Evolutionary conservation across 495 filamentous ascomycete genomes (phyloP).

Genomic region (Hypoxylon intermedium): DNA sequence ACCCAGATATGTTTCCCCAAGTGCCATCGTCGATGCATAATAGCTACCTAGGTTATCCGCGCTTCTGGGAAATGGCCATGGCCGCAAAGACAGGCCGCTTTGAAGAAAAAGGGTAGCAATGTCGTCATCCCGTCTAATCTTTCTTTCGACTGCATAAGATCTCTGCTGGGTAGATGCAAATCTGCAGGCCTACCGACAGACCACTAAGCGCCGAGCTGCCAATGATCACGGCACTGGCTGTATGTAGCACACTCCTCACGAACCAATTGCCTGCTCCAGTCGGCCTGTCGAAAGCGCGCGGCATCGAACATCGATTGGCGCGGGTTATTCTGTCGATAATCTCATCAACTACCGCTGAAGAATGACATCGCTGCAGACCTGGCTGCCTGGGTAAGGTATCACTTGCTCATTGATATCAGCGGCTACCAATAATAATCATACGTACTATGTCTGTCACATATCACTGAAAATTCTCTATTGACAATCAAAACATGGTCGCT

Average conservation of each 20-base stretch:
- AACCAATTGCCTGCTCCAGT: slow-evolving; percentile 16
- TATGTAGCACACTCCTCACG: neutral
- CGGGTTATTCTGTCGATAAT: neutral
- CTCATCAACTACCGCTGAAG: slow-evolving; percentile 8
- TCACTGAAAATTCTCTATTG: neutral
- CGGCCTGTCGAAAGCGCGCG: slow-evolving; percentile 22
- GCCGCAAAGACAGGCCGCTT: slow-evolving; percentile 15
- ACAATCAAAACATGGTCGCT: neutral
- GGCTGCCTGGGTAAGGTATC: slow-evolving; percentile 13
- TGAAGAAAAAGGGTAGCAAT: neutral
- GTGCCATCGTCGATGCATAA: neutral
- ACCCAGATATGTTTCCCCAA: neutral
- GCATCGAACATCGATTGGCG: slow-evolving; percentile 24
- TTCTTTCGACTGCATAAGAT: slow-evolving; percentile 23
- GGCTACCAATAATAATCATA: neutral
- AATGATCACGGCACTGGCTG: slow-evolving; percentile 10
- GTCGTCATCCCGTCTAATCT: slow-evolving; percentile 31
- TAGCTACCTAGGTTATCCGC: neutral
- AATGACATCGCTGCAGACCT: neutral
- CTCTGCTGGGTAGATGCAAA: slow-evolving; percentile 23
- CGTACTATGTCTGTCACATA: neutral
- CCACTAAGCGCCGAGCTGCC: slow-evolving; percentile 30
- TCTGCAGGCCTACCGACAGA: slow-evolving; percentile 19
- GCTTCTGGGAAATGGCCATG: slow-evolving; percentile 2
- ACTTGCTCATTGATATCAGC: neutral